Evolutionary conservation across 164 flowering plant genomes (phyloP), one percentile per base, ranked within the genome.

Genomic region (Kalanchoe fedtschenkoi): DNA sequence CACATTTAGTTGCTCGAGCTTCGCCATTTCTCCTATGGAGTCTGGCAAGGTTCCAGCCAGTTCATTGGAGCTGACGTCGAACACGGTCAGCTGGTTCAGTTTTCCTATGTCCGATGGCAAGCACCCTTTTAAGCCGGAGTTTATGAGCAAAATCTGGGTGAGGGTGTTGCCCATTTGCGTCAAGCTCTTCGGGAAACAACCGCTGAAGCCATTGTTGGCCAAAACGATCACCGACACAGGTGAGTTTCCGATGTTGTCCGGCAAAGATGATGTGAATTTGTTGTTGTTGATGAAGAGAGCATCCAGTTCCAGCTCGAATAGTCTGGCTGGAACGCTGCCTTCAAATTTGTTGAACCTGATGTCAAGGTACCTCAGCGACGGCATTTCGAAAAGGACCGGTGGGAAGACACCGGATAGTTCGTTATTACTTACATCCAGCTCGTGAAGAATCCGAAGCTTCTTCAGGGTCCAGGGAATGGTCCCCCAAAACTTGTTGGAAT

Each of bases 1-100:
- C 70, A 93, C 96, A 77, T 93, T 84, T 55, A 90, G 71, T 79
- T 88, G 92, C 73, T 88, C 95, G 69, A 93, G 64, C 15, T 77
- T 80, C 65, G 59, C 61, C 96, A 90, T 78, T 11, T 72, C 83
- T 0, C 87, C 91, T 51, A 93, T 63, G 2, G 58, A 6, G 0
- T 77, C 80, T 66, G 97, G 97, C 68, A 93, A 71, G 4, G 84
- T 79, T 2, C 98, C 98, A 76, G 85, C 33, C 41, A 93, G 62
- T 71, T 81, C 55, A 63, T 93, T 93, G 32, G 57, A 77, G 67
- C 98, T 86, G 62, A 88, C 74, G 71, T 93, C 98, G 0, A 93
- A 73, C 63, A 93, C 96, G 0, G 88, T 93, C 69, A 90, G n/a
- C n/a, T n/a, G n/a, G n/a, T n/a, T n/a, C n/a, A n/a, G n/a, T n/a